Base-by-base conservation (phyloP, 2,329 filamentous ascomycete species). In the Metarhizium robertsii region DNA sequence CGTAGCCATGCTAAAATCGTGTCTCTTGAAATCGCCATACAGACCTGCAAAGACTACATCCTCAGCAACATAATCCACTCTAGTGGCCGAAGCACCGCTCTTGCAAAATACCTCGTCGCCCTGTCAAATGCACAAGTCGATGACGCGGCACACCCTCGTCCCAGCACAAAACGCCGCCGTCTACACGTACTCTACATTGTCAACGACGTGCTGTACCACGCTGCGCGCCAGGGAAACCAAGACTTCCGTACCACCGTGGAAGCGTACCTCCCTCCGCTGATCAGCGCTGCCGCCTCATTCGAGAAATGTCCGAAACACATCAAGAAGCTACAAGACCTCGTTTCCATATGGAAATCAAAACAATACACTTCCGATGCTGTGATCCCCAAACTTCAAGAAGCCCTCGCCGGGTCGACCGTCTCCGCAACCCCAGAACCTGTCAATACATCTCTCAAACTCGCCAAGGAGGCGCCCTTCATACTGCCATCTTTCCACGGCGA, bases 21-120 rank as follows among this genome's bases (percentile, higher is more conserved):
- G 43, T 30, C 40, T 50, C 47, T 25, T 52, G 25, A 52, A 13
- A 30, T 18, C 47, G 57, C 57, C 57, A 59, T 53, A 62, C 58
- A 95, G 91, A 88, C 83, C 78, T 92, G 88, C 80, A 95, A 92
- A 80, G 78, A 81, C 73, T 95, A 90, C 90, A 86, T 92, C 65
- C 73, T 91, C 67, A 79, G 80, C 64, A 82, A 90, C 74, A 76
- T 92, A 67, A 77, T 82, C 63, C 79, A 79, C 56, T 94, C 90
- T 57, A 69, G 80, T 55, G 75, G 79, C 61, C 85, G 90, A 63
- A 79, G 83, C 61, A 73, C 76, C 57, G 81, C 85, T 46, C 74
- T 95, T 61, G 87, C 83, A 62, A 92, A 90, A 71, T 95, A 90
- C 71, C 74, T 95, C 59, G 78, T 80, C 58, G 83, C 86, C 50